phyloP scores from a whole-genome alignment of 768 basidiomycete species.

The Termitomyces titanicus region DNA sequence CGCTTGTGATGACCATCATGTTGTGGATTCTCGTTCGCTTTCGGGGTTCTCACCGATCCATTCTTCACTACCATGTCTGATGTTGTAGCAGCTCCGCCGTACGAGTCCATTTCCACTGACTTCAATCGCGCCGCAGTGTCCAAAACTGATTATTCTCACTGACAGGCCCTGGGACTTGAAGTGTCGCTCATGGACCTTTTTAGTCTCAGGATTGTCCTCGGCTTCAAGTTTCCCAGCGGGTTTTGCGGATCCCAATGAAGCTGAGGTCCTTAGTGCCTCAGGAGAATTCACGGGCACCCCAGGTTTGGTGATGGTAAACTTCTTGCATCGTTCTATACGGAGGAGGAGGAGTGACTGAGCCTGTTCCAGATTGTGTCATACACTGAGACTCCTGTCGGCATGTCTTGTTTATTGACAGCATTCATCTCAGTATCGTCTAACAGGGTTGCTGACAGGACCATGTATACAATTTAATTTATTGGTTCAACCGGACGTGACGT shows the following conservation, averaged over 20 bases:
- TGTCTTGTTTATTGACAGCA: not conserved
- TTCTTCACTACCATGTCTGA: not conserved
- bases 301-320: constrained; percentile 22
- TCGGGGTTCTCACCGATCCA: no score
- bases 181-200: constrained; percentile 24
- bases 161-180: constrained; percentile 30
- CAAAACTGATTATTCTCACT: not conserved
- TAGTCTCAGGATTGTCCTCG: constrained; percentile 16
- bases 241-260: constrained; percentile 22
- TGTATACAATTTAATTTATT: not conserved
- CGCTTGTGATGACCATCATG: no score
- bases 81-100: not conserved
- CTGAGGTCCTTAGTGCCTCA: constrained; percentile 21
- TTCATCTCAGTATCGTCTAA: no score
- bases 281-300: constrained; percentile 28
- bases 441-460: not conserved
- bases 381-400: constrained; percentile 29
- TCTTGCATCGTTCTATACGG: not conserved
- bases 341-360: no score
- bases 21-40: no score
- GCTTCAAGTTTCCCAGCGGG: constrained; percentile 27
- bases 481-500: not conserved
- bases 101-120: not conserved
- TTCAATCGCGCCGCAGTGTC: not conserved
- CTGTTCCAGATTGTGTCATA: constrained; percentile 24